Conservation (phyloP, 805 yeast genomes). For the Candida ulmi region DNA sequence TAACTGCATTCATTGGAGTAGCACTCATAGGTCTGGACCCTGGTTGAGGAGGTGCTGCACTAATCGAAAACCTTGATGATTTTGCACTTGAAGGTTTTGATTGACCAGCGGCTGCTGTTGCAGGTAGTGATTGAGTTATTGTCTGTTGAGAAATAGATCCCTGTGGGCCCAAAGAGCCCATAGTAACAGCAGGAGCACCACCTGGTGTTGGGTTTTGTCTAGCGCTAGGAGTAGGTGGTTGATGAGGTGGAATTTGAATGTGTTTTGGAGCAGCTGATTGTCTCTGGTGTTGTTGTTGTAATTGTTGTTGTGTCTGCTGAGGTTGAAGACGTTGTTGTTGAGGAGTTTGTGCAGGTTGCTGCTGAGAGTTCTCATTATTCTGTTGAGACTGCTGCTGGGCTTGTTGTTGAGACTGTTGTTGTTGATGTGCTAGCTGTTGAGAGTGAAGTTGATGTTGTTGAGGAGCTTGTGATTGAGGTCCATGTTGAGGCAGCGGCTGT, state of each 20-base stretch:
- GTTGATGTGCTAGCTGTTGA: constrained; percentile 6
- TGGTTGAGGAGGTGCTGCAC: constrained; percentile 19
- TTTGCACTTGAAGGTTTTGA: constrained; percentile 8
- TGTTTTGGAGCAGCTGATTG: constrained; percentile 1
- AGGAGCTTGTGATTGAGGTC: not conserved
- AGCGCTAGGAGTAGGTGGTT: not conserved
- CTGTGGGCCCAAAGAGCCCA: no score
- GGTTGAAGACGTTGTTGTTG: not conserved
- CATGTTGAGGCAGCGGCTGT: constrained; percentile 5
- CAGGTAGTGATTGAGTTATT: constrained; percentile 2
- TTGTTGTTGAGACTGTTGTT: constrained; percentile 3
- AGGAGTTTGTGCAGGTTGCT: not conserved
- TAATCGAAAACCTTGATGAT: constrained; percentile 14
- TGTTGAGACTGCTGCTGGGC: constrained; percentile 1
- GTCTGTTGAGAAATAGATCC: not conserved
- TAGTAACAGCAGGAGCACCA: no score
- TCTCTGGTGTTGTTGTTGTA: constrained; percentile 10
- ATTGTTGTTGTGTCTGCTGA: constrained; percentile 5
- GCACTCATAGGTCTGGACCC: not conserved
- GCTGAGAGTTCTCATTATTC: not conserved
- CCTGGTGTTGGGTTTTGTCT: no score
- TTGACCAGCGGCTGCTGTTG: constrained; percentile 4
- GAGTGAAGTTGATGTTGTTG: constrained; percentile 7
- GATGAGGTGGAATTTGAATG: not conserved
- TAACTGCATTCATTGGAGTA: not conserved